A percentile compares a stretch with the other conserved stretches of the same genome.
Evolutionary conservation across 495 filamentous ascomycete genomes (phyloP).

Genomic region (Aspergillus nanangensis): DNA sequence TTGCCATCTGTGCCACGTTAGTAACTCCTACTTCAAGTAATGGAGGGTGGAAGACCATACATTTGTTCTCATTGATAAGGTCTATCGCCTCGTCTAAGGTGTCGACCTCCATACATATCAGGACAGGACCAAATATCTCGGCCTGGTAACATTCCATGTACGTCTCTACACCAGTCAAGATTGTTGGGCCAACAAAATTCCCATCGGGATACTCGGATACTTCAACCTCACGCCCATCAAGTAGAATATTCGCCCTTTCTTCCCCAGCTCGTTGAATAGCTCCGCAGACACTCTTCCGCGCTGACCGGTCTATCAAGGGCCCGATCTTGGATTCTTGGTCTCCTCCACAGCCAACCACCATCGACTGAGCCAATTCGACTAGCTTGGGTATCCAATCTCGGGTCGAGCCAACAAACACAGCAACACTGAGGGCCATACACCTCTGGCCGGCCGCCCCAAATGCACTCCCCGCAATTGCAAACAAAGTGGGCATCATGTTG

Average conservation of each 20-base stretch:
- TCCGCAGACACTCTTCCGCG: constrained; percentile 20
- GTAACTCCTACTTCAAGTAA: neutral
- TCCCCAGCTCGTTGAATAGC: constrained; percentile 18
- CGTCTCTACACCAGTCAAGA: constrained; percentile 21
- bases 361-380: constrained; percentile 15
- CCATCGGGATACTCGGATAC: constrained; percentile 23
- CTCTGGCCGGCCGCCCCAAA: constrained; percentile 28
- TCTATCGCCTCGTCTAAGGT: constrained; percentile 24
- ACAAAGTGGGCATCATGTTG: constrained; percentile 22
- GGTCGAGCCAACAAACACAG: constrained; percentile 24
- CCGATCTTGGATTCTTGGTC: constrained; percentile 23
- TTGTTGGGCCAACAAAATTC: constrained; percentile 27
- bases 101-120: constrained; percentile 25
- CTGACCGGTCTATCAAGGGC: constrained; percentile 17
- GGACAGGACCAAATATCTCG: constrained; percentile 28
- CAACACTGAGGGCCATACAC: constrained; percentile 25
- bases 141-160: constrained; percentile 29
- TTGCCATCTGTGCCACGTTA: constrained; percentile 18
- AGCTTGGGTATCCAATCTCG: constrained; percentile 24
- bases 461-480: constrained; percentile 25
- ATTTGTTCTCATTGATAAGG: constrained; percentile 27
- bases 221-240: constrained; percentile 18
- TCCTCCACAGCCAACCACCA: constrained; percentile 20
- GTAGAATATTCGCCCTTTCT: constrained; percentile 16
- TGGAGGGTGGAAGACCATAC: constrained; percentile 5